These are phyloP conservation scores for Tetrahymena borealis DNA, from an alignment of 73 alveolate species.

Conservation along the genomic window DNA sequence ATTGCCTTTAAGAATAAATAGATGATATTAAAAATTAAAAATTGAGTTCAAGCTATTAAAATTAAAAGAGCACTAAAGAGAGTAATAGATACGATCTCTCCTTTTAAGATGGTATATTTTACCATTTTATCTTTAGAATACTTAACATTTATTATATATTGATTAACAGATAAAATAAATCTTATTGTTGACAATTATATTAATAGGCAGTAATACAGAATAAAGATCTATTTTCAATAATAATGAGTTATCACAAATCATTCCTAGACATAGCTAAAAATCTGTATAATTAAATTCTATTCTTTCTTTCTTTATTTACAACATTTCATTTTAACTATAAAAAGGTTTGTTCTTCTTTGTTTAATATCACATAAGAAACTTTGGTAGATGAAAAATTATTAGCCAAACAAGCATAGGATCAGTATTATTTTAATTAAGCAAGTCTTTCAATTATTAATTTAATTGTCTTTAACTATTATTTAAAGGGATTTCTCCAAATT, in stretches of 20 bases:
- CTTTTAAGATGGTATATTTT: background rate
- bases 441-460: background rate
- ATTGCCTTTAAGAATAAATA: background rate
- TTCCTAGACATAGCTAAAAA: background rate
- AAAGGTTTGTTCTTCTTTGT: background rate
- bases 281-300: background rate
- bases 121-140: background rate
- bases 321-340: background rate
- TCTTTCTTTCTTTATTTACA: background rate
- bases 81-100: background rate
- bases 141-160: background rate
- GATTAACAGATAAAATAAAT: too few relatives aligned
- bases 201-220: background rate
- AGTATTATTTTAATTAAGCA: background rate
- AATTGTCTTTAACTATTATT: too few relatives aligned
- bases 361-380: background rate
- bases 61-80: background rate
- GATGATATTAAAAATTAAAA: background rate
- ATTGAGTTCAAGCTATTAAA: background rate
- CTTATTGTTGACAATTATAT: background rate
- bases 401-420: background rate
- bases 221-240: background rate
- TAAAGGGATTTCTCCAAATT: too few relatives aligned
- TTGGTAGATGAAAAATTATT: background rate
- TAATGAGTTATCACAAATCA: background rate